These are phyloP conservation scores for Linum usitatissimum DNA, from an alignment of 345 rosid genomes.

Conservation along the genomic window DNA sequence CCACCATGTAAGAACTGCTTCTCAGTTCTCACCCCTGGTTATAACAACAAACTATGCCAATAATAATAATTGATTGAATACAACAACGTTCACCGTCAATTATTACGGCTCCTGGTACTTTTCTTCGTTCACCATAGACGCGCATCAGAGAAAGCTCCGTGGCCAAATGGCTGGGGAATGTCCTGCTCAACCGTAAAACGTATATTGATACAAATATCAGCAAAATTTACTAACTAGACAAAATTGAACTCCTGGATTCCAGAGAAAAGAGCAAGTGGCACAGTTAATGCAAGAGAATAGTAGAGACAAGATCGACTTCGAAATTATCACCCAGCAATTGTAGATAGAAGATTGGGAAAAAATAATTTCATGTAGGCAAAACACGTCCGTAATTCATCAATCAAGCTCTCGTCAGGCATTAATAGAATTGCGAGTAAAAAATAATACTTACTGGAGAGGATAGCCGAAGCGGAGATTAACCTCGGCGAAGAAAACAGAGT, in stretches of 20 bases:
- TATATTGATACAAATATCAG: neutral
- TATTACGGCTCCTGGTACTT: conserved; percentile 56
- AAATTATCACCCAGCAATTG: neutral
- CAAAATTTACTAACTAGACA: too few species aligned
- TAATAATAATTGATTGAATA: neutral
- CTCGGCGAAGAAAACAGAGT: conserved; percentile 62
- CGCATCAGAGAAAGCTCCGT: conserved; percentile 52
- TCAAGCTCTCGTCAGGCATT: neutral
- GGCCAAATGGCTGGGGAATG: conserved; percentile 20
- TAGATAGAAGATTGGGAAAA: neutral
- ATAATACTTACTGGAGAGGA: conserved; percentile 49
- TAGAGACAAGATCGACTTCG: neutral
- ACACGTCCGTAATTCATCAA: neutral
- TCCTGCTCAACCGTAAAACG: conserved; percentile 25
- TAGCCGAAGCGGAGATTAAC: conserved; percentile 44
- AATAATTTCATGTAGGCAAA: neutral
- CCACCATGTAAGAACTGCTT: neutral
- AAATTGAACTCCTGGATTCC: neutral
- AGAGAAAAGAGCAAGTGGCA: too few species aligned
- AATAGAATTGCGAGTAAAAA: neutral
- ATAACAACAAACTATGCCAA: too few species aligned
- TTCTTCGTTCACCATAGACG: conserved; percentile 51
- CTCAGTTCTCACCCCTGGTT: neutral
- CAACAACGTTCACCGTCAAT: conserved; percentile 50
- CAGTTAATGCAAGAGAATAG: too few species aligned